Evolutionary conservation across 768 basidiomycete genomes (phyloP).

Genomic region (Auricularia cornea): DNA sequence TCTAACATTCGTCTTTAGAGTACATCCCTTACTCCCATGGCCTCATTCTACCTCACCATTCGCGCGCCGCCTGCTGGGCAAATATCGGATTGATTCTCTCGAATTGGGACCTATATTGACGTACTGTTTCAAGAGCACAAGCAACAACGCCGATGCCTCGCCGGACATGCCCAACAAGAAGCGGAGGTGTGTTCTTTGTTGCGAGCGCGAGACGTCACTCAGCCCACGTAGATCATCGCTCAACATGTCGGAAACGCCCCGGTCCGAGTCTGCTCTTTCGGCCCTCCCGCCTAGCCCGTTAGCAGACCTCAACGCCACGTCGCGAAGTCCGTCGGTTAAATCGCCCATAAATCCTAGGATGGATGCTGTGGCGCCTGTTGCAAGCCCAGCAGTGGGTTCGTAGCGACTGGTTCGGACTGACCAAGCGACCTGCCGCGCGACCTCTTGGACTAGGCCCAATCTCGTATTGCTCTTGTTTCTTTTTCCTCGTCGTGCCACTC

Average conservation of each 20-base stretch:
- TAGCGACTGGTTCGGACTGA: background rate
- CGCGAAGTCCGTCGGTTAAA: background rate
- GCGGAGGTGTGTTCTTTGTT: conserved; percentile 49
- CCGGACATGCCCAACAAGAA: conserved; percentile 75
- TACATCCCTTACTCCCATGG: background rate
- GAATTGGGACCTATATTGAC: background rate
- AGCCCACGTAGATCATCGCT: background rate
- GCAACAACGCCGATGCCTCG: conserved; percentile 51
- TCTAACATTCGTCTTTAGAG: background rate
- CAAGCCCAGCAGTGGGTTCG: background rate
- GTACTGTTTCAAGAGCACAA: conserved; percentile 37
- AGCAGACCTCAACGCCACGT: background rate
- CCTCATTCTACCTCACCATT: background rate
- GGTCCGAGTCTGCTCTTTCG: background rate
- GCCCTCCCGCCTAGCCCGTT: background rate
- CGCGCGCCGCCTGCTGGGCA: background rate
- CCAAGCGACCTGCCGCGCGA: background rate
- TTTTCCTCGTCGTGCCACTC: background rate
- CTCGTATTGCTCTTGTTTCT: background rate
- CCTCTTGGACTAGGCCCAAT: background rate
- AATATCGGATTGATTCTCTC: background rate
- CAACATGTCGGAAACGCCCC: background rate
- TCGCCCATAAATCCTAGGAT: background rate
- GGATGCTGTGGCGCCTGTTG: background rate
- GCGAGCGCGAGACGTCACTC: background rate